A percentile compares a stretch with the other conserved stretches of the same genome.
Evolutionary conservation across 192 early-diverging fungal genomes (phyloP).

Genomic region (Geosiphon pyriformis): DNA sequence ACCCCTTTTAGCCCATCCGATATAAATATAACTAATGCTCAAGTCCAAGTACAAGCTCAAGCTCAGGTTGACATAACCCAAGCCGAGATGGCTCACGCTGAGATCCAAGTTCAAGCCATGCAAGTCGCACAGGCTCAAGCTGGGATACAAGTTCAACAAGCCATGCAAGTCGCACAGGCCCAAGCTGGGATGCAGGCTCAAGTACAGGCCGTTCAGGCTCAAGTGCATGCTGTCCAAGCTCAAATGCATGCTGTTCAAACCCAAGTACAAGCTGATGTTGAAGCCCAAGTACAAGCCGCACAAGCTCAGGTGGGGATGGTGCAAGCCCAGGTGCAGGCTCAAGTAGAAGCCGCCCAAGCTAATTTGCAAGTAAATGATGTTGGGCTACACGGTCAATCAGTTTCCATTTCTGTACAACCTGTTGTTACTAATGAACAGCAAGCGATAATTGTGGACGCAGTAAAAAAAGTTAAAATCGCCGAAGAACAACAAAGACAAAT

Average conservation of each 20-base stretch:
- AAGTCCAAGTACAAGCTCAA: not conserved
- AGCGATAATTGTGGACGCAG: not conserved
- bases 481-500: not conserved
- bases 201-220: not conserved
- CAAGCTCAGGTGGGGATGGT: constrained; percentile 3
- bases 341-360: not conserved
- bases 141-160: no score
- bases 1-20: not conserved
- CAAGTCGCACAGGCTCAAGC: not conserved
- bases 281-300: constrained; percentile 6
- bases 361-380: not conserved
- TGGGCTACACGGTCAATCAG: not conserved
- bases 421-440: not conserved
- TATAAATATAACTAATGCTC: not conserved
- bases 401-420: not conserved
- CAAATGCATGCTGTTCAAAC: not conserved
- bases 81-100: not conserved
- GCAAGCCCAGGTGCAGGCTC: constrained; percentile 7
- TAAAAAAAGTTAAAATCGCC: not conserved
- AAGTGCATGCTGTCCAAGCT: not conserved
- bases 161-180: no score
- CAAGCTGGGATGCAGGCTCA: constrained; percentile 7
- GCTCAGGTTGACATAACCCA: not conserved
- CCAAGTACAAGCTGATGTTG: not conserved
- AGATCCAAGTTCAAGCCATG: not conserved